phyloP scores from a whole-genome alignment of 2,329 filamentous ascomycete species.

The Talaromyces sp. region DNA sequence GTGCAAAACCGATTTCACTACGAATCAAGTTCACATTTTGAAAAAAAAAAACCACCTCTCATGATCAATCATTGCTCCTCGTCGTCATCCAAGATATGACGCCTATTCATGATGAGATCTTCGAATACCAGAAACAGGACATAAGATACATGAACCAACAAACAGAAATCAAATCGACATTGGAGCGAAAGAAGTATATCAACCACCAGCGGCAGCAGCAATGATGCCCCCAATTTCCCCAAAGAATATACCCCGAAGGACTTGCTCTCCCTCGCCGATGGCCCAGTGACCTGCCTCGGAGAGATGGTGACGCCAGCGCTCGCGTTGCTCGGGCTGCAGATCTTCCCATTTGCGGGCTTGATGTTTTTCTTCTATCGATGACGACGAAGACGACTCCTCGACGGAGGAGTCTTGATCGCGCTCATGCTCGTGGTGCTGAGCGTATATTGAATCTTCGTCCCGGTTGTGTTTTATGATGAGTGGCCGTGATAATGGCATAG shows the following conservation, averaged over 20 bases:
- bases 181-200: neutral
- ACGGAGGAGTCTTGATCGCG: neutral
- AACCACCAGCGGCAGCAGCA: constrained; percentile 31
- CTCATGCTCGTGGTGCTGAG: neutral
- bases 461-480: constrained; percentile 26
- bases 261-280: constrained; percentile 70
- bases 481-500: constrained; percentile 20
- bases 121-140: neutral
- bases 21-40: neutral
- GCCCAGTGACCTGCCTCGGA: constrained; percentile 71
- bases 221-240: constrained; percentile 64
- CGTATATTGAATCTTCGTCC: constrained; percentile 10
- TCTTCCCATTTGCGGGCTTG: constrained; percentile 61
- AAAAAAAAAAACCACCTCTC: neutral
- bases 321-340: constrained; percentile 59
- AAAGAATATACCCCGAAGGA: constrained; percentile 75
- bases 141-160: neutral
- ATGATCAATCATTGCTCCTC: neutral
- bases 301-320: constrained; percentile 66
- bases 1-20: neutral
- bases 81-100: neutral
- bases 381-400: neutral
- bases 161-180: neutral
- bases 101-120: neutral
- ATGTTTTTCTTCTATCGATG: constrained; percentile 16